A percentile compares a stretch with the other conserved stretches of the same genome.
phyloP scores from a whole-genome alignment of 2,329 filamentous ascomycete genomes.

The Epichloe scottii region DNA sequence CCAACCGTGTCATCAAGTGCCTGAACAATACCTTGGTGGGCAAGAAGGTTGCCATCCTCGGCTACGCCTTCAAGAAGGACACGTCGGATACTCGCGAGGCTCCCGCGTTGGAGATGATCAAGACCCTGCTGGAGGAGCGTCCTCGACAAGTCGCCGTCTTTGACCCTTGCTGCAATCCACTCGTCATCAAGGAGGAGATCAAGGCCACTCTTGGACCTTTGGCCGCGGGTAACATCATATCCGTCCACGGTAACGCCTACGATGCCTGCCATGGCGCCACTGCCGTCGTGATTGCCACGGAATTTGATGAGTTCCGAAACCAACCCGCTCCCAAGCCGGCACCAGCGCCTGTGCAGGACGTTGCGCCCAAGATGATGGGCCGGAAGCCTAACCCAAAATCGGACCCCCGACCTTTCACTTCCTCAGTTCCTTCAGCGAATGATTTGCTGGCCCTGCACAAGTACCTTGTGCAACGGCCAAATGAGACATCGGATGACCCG shows the following conservation, averaged over 20 bases:
- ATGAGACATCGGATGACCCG: conserved; percentile 26
- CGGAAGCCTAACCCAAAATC: conserved; percentile 26
- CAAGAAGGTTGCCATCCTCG: conserved; percentile 62
- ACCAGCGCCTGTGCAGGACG: conserved; percentile 15
- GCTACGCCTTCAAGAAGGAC: conserved; percentile 71
- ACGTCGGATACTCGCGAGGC: conserved; percentile 64
- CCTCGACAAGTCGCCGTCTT: conserved; percentile 54
- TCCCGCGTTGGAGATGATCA: conserved; percentile 55
- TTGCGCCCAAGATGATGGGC: conserved; percentile 19
- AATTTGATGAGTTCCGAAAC: conserved; percentile 43
- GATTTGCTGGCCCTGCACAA: conserved; percentile 37
- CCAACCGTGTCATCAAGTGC: conserved; percentile 49
- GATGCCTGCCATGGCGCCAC: conserved; percentile 36
- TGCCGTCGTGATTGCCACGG: conserved; percentile 41
- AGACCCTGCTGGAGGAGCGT: conserved; percentile 50
- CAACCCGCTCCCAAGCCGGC: conserved; percentile 21
- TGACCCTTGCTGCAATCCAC: conserved; percentile 49
- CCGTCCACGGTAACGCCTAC: conserved; percentile 35
- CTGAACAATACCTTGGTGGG: conserved; percentile 56
- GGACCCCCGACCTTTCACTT: conserved; percentile 35
- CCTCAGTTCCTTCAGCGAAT: conserved; percentile 25
- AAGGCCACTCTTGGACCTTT: conserved; percentile 27
- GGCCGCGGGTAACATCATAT: conserved; percentile 30
- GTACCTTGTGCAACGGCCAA: conserved; percentile 25
- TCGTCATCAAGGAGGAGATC: conserved; percentile 38